Conservation (phyloP, 768 basidiomycete species). For the Russula sp. region DNA sequence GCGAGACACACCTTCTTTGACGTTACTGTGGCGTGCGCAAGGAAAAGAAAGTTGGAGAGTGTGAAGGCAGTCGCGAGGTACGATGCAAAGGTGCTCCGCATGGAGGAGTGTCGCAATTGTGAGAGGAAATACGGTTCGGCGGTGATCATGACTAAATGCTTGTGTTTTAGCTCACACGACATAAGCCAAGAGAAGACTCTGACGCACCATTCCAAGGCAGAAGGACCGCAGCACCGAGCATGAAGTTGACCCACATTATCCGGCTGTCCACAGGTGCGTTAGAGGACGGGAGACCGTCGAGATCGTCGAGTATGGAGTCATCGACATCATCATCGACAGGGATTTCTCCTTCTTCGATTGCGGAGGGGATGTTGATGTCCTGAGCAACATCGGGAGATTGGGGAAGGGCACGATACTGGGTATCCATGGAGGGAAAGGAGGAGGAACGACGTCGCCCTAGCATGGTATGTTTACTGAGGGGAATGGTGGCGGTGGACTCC, state of each 20-base stretch:
- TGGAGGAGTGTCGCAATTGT: slow-evolving; percentile 56
- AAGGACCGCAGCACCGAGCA: slow-evolving; percentile 75
- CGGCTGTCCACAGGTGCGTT: slow-evolving; percentile 40
- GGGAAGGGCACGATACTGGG: slow-evolving; percentile 23
- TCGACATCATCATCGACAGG: slow-evolving; percentile 15
- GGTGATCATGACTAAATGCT: slow-evolving; percentile 69
- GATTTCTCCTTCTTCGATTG: slow-evolving; percentile 17
- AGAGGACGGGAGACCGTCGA: neutral
- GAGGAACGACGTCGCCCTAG: slow-evolving; percentile 21
- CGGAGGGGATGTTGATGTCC: slow-evolving; percentile 11
- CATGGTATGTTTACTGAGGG: neutral
- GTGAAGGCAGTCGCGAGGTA: slow-evolving; percentile 51
- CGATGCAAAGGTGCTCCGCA: slow-evolving; percentile 49
- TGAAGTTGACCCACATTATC: slow-evolving; percentile 63
- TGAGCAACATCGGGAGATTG: slow-evolving; percentile 14
- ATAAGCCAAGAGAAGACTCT: slow-evolving; percentile 2
- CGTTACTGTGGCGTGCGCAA: slow-evolving; percentile 71
- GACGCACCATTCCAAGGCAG: slow-evolving; percentile 86
- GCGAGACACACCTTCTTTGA: slow-evolving; percentile 57
- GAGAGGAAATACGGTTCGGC: slow-evolving; percentile 79
- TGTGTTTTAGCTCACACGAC: slow-evolving; percentile 4
- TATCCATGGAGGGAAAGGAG: slow-evolving; percentile 14
- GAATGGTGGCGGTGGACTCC: neutral
- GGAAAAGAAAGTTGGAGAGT: slow-evolving; percentile 60
- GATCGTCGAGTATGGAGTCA: slow-evolving; percentile 9